Percentiles rank a stretch among this genome's conserved stretches.
Evolutionary conservation across 495 filamentous ascomycete species (phyloP).

Genomic region (Penicillium angulare): DNA sequence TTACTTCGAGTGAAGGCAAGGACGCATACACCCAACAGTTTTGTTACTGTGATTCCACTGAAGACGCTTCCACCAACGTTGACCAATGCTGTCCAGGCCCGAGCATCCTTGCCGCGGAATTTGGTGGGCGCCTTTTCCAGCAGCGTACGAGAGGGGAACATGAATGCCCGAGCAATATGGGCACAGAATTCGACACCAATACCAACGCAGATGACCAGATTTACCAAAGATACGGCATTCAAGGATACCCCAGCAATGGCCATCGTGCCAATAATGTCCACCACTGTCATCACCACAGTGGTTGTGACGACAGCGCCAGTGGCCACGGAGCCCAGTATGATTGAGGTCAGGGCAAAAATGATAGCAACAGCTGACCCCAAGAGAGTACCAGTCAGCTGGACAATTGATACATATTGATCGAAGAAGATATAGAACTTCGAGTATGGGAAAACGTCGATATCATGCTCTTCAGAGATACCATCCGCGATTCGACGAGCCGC

Average conservation of each 20-base stretch:
- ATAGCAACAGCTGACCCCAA: conserved; percentile 79
- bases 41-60: conserved; percentile 93
- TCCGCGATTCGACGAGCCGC: conserved; percentile 86
- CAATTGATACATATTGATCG: conserved; percentile 89
- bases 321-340: conserved; percentile 78
- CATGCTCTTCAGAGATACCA: conserved; percentile 63
- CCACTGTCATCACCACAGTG: conserved; percentile 87
- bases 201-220: conserved; percentile 93
- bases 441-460: conserved; percentile 86
- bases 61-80: conserved; percentile 94
- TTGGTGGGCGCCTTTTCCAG: conserved; percentile 67
- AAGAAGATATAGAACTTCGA: conserved; percentile 98
- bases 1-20: conserved; percentile 93
- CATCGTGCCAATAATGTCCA: conserved; percentile 96
- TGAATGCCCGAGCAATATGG: conserved; percentile 93
- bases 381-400: conserved; percentile 71
- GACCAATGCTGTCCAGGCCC: conserved; percentile 87
- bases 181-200: conserved; percentile 98
- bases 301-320: conserved; percentile 80
- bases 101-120: conserved; percentile 74
- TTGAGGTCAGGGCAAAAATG: conserved; percentile 72
- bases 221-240: conserved; percentile 95
- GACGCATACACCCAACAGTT: conserved; percentile 87
- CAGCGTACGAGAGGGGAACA: conserved; percentile 76
- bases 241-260: conserved; percentile 83